Percentiles rank a stretch among this genome's conserved stretches.
phyloP scores from a whole-genome alignment of 1,284 basidiomycete species.

The Schizophyllum amplum region DNA sequence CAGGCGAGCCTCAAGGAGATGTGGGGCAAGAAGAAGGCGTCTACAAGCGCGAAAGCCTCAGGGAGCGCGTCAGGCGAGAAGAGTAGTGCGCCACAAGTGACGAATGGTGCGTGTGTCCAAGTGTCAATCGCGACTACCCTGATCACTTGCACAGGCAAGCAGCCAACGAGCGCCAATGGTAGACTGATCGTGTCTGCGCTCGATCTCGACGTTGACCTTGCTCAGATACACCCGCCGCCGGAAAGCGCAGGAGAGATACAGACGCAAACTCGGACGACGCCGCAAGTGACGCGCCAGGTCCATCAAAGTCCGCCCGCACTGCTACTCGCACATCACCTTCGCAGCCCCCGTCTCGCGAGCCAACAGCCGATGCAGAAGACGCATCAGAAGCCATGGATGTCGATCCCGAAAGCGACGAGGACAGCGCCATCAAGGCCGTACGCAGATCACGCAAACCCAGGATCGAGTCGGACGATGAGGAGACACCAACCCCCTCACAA shows the following conservation, averaged over 20 bases:
- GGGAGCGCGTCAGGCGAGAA: too few relatives aligned
- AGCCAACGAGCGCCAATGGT: too few relatives aligned
- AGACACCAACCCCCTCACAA: slow-evolving; percentile 9
- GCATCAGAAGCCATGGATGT: too few relatives aligned
- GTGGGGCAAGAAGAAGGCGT: slow-evolving; percentile 52
- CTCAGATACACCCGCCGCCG: slow-evolving; percentile 17
- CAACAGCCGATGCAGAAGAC: too few relatives aligned
- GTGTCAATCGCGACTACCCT: too few relatives aligned
- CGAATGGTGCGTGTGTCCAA: too few relatives aligned
- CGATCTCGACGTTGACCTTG: slow-evolving; percentile 13
- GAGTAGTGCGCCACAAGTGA: too few relatives aligned
- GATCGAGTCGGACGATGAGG: background rate
- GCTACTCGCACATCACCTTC: background rate
- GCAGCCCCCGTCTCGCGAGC: too few relatives aligned
- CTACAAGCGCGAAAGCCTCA: slow-evolving; percentile 13
- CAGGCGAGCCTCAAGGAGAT: slow-evolving; percentile 66
- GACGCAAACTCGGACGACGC: slow-evolving; percentile 19
- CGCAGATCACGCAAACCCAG: background rate
- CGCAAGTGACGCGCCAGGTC: slow-evolving; percentile 11
- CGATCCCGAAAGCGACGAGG: too few relatives aligned
- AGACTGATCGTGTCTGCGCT: too few relatives aligned
- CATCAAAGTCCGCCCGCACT: slow-evolving; percentile 1
- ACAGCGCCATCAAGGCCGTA: background rate
- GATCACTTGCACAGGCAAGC: too few relatives aligned
- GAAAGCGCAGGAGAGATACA: slow-evolving; percentile 23